phyloP scores from a whole-genome alignment of 768 basidiomycete species.

The Stropharia rugosoannulata region DNA sequence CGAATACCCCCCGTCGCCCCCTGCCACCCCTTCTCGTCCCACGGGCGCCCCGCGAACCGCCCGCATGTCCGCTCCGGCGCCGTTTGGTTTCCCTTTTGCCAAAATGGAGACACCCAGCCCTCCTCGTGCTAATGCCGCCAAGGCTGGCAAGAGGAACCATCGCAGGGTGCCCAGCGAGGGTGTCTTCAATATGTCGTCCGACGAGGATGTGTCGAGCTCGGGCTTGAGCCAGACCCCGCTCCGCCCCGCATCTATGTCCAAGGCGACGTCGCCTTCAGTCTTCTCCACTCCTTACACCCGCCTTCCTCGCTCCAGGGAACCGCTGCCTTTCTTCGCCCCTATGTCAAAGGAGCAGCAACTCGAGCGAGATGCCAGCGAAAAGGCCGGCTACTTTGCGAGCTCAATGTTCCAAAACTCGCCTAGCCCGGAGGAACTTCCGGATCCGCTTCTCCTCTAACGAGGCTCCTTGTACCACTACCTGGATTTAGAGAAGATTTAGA shows the following conservation, averaged over 20 bases:
- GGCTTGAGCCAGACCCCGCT: conserved; percentile 8
- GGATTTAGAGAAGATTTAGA: conserved; percentile 28
- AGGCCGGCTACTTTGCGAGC: conserved; percentile 67
- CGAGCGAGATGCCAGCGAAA: conserved; percentile 32
- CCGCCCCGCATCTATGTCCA: conserved; percentile 18
- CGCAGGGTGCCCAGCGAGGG: conserved; percentile 69
- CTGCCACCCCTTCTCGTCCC: conserved; percentile 38
- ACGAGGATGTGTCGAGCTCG: conserved; percentile 52
- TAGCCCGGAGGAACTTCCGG: conserved; percentile 78
- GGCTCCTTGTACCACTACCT: conserved; percentile 12
- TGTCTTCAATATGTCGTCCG: conserved; percentile 73
- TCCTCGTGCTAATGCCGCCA: conserved; percentile 36
- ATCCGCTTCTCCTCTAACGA: conserved; percentile 56
- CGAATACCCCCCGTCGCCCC: conserved; percentile 53
- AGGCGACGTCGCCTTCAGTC: conserved; percentile 13
- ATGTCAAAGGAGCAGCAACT: conserved; percentile 24
- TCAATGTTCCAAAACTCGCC: conserved; percentile 87
- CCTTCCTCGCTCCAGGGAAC: not conserved
- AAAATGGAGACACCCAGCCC: conserved; percentile 17
- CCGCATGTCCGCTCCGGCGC: conserved; percentile 35
- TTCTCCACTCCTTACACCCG: conserved; percentile 4
- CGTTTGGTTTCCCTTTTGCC: conserved; percentile 39
- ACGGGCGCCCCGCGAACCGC: conserved; percentile 45
- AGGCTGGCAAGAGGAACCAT: conserved; percentile 40
- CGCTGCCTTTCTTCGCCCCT: conserved; percentile 12